Evolutionary conservation across 1,284 basidiomycete genomes (phyloP), one percentile per base, ranked within the genome.

Genomic region (Ustilago sp.): DNA sequence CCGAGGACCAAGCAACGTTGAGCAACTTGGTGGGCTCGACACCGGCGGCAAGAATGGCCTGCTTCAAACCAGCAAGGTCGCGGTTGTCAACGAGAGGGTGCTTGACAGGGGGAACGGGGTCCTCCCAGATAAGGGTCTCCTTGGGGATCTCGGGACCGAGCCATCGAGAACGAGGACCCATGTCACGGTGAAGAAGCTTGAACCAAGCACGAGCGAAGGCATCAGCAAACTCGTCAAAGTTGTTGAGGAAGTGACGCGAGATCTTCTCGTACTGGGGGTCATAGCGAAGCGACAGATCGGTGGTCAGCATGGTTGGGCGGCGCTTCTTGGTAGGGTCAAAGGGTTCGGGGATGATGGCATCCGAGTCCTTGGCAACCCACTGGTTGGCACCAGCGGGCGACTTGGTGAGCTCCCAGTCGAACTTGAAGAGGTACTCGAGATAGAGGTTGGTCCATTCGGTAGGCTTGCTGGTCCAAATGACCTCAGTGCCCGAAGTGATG

Each of bases 111-210:
- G 66, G 67, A 17, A 68, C 63, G 19, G 72, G 72, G 63, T 74
- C 72, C 63, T 74, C 63, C 72, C 72, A 74, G 54, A 74, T 68
- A 48, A 69, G 58, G 1, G 35, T 35, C 63, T 74, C 72, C 63
- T 74, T 65, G 59, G 72, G 72, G 31, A 74, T 53, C 63, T 74
- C 66, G 63, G 72, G 72, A 31, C 72, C 72, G 51, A 69, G 66
- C 66, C 67, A 74, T 53, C 67, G 66, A 2, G 67, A 48, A 23
- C 63, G 66, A 5, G 72, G 72, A 57, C 72, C 72, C 72, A 74
- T 74, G 62, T 74, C 72, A 63, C 72, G 72, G 72, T 74, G 72
- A 52, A 74, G 66, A 19, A 74, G 67, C 67, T 74, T 69, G 67
- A 74, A 74, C 72, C 72, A 74, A 15, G 72, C 72, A 17, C 67